Percentiles rank a stretch among this genome's conserved stretches.
These are phyloP conservation scores for Globisporangium splendens DNA, from an alignment of 352 stramenopile genomes.

Conservation along the genomic window DNA sequence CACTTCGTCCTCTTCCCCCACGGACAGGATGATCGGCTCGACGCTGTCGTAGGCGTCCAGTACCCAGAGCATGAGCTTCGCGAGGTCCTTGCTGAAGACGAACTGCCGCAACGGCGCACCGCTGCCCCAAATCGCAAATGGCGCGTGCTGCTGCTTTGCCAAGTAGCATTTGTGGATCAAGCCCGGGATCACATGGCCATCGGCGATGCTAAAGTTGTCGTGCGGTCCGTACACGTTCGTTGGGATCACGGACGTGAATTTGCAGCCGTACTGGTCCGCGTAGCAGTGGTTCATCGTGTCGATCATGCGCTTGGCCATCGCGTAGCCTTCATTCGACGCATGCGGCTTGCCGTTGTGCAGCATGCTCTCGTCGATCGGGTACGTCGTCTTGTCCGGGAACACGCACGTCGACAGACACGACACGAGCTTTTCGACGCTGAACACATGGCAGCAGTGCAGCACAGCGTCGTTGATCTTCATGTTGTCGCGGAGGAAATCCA, in stretches of 20 bases:
- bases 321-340: constrained; percentile 89
- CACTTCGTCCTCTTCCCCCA: constrained; percentile 93
- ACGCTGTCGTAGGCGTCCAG: constrained; percentile 78
- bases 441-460: constrained; percentile 92
- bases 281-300: constrained; percentile 98
- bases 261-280: constrained; percentile 93
- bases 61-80: constrained; percentile 89
- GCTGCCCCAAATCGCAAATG: constrained; percentile 95
- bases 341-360: constrained; percentile 86
- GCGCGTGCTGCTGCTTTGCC: constrained; percentile 87
- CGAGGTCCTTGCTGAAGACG: constrained; percentile 96
- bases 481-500: constrained; percentile 99
- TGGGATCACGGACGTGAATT: constrained; percentile 98
- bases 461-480: constrained; percentile 99
- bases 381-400: constrained; percentile 98
- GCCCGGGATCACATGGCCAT: constrained; percentile 97
- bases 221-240: constrained; percentile 99
- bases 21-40: constrained; percentile 95
- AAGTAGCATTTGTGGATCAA: constrained; percentile 99
- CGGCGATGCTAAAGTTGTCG: constrained; percentile 98
- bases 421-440: constrained; percentile 93
- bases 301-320: constrained; percentile 98
- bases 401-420: constrained; percentile 98
- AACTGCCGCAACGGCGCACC: constrained; percentile 97
- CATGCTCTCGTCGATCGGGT: constrained; percentile 99